A percentile compares a stretch with the other conserved stretches of the same genome.
Conservation (phyloP, 495 filamentous ascomycete genomes). For the Tricharina praecox region DNA sequence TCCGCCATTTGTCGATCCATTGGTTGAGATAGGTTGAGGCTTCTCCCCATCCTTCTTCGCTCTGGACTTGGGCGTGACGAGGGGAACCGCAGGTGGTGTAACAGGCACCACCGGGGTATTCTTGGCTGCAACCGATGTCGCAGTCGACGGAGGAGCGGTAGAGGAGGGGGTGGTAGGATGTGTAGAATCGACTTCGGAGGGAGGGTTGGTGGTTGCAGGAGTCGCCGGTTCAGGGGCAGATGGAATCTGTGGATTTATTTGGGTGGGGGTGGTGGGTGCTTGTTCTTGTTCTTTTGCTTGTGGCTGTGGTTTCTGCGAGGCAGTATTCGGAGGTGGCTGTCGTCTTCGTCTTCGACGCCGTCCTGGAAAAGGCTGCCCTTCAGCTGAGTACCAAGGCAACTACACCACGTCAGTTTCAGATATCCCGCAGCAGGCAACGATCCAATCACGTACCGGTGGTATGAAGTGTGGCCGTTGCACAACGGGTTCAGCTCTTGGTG, state of each 20-base stretch:
- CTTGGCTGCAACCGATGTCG: constrained; percentile 14
- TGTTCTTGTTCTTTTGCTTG: neutral
- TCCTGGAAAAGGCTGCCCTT: constrained; percentile 18
- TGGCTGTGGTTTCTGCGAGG: neutral
- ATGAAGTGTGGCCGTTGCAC: neutral
- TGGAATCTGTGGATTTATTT: too few relatives aligned
- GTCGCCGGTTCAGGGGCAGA: constrained; percentile 11
- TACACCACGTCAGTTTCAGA: constrained; percentile 7
- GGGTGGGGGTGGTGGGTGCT: neutral
- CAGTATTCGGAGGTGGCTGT: neutral
- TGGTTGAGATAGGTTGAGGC: constrained; percentile 6
- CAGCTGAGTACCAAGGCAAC: constrained; percentile 25
- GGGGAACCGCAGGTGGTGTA: constrained; percentile 10
- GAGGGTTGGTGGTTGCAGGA: constrained; percentile 11
- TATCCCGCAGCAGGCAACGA: neutral
- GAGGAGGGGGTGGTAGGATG: constrained; percentile 14
- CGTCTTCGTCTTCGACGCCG: constrained; percentile 15
- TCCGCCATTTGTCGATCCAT: constrained; percentile 2
- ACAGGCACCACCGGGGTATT: constrained; percentile 10
- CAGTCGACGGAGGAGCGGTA: constrained; percentile 15
- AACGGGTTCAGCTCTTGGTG: neutral
- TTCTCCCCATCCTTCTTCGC: constrained; percentile 5
- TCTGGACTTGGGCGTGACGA: neutral
- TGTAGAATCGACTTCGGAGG: constrained; percentile 17
- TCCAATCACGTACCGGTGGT: neutral